A percentile compares a stretch with the other conserved stretches of the same genome.
These are phyloP conservation scores for Sequoiadendron giganteum DNA, from an alignment of 75 land plant species.

Conservation along the genomic window DNA sequence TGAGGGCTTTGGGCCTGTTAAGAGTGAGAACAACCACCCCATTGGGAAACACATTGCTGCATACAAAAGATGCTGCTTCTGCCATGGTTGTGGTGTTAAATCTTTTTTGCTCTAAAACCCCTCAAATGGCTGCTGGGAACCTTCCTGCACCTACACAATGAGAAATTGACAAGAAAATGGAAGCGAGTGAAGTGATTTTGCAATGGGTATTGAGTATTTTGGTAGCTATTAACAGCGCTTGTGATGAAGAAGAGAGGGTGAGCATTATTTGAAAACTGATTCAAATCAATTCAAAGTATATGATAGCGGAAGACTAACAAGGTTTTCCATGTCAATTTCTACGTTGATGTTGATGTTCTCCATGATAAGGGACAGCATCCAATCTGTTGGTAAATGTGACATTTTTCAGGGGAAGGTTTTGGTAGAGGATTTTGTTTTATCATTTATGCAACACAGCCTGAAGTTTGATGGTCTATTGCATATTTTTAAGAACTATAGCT, in stretches of 20 bases:
- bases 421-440: too few species aligned
- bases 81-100: conserved; percentile 13
- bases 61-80: conserved; percentile 45
- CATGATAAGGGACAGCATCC: too few species aligned
- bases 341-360: too few species aligned
- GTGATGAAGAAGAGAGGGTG: not conserved
- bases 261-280: not conserved
- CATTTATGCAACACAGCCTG: too few species aligned
- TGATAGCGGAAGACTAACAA: too few species aligned
- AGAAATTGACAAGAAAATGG: not conserved
- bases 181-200: not conserved
- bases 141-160: not conserved
- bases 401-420: too few species aligned
- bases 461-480: too few species aligned
- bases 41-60: conserved; percentile 64
- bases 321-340: too few species aligned
- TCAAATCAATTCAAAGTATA: not conserved
- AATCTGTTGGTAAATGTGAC: too few species aligned
- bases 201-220: not conserved
- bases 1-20: conserved; percentile 91
- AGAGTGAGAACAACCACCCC: conserved; percentile 85
- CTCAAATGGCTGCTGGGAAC: not conserved
- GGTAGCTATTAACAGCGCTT: not conserved
- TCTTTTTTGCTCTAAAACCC: not conserved
- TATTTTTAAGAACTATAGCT: too few species aligned